phyloP scores from a whole-genome alignment of 2,329 filamentous ascomycete genomes.

The Pyricularia sp. region DNA sequence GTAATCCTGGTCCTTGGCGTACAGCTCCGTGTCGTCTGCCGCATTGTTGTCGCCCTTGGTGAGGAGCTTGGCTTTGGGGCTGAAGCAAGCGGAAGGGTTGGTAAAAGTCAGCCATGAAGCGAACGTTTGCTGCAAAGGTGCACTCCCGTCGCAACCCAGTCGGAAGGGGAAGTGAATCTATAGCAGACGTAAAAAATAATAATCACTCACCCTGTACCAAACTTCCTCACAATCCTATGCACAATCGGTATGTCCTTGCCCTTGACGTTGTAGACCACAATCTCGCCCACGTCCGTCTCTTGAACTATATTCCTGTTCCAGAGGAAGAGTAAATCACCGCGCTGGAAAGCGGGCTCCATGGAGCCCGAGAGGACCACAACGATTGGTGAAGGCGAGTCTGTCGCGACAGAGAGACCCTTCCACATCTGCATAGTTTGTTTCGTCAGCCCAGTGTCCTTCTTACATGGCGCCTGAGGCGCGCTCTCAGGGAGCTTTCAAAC shows the following conservation, averaged over 20 bases:
- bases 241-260: slow-evolving; percentile 98
- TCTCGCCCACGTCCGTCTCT: slow-evolving; percentile 35
- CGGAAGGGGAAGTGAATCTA: too few species aligned
- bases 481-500: not conserved
- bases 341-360: slow-evolving; percentile 74
- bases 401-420: slow-evolving; percentile 74
- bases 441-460: not conserved
- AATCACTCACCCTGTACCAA: slow-evolving; percentile 39
- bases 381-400: slow-evolving; percentile 64
- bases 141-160: not conserved
- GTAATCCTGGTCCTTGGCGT: slow-evolving; percentile 76
- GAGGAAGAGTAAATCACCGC: slow-evolving; percentile 62
- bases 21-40: slow-evolving; percentile 75
- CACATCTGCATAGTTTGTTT: slow-evolving; percentile 44
- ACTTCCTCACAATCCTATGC: slow-evolving; percentile 74
- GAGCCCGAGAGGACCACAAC: slow-evolving; percentile 75
- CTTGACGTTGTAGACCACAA: slow-evolving; percentile 65
- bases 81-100: slow-evolving; percentile 11
- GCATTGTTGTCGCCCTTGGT: slow-evolving; percentile 97
- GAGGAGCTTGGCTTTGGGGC: slow-evolving; percentile 55
- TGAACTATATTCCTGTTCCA: slow-evolving; percentile 57
- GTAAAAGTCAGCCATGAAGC: not conserved
- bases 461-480: not conserved
- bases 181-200: slow-evolving; percentile 1
- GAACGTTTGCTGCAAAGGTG: not conserved